Conservation (phyloP, 2,329 filamentous ascomycete genomes). For the Acrocalymma vagum region DNA sequence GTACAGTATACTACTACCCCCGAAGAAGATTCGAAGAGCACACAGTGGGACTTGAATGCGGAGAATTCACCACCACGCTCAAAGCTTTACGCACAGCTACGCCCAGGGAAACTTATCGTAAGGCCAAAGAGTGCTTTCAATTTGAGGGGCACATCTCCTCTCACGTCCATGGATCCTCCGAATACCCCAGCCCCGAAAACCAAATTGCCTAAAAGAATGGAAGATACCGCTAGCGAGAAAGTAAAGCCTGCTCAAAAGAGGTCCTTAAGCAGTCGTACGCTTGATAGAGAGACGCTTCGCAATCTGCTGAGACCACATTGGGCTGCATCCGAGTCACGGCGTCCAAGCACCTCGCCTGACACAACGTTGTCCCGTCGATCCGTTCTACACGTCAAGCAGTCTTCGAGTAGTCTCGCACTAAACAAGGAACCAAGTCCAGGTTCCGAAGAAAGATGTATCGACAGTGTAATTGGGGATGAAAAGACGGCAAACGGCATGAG, state of each 20-base stretch:
- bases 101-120: constrained; percentile 26
- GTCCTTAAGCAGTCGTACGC: no score
- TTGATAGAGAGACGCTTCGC: no score
- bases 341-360: not conserved
- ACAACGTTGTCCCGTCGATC: not conserved
- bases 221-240: no score
- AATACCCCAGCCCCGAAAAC: constrained; percentile 4
- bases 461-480: constrained; percentile 15
- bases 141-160: constrained; percentile 22
- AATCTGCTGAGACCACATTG: no score
- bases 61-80: constrained; percentile 17
- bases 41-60: constrained; percentile 5
- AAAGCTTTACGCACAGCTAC: constrained; percentile 21
- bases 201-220: no score
- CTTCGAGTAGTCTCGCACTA: constrained; percentile 22
- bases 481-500: not conserved
- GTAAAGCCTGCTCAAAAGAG: no score
- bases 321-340: constrained; percentile 15
- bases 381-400: constrained; percentile 10
- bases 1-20: constrained; percentile 22
- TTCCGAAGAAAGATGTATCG: constrained; percentile 17
- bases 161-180: not conserved
- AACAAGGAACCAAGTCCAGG: constrained; percentile 24
- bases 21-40: no score
- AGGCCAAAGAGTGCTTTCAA: constrained; percentile 45